These are phyloP conservation scores for Knoxia roxburghii DNA, from an alignment of 257 asterid genomes.

Conservation along the genomic window DNA sequence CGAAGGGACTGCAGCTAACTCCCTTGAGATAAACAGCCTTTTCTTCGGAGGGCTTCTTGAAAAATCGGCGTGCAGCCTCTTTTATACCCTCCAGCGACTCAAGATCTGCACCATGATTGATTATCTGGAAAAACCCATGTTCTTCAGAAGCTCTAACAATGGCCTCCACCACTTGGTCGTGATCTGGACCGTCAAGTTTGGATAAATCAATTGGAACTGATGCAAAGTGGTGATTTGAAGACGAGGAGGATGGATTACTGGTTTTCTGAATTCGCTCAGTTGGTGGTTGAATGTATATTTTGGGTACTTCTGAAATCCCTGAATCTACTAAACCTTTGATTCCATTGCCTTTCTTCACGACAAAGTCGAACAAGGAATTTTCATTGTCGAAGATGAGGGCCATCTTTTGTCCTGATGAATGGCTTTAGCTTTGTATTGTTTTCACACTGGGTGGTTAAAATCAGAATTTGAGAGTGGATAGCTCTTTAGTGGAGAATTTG, in stretches of 20 bases:
- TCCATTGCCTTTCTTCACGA: neutral
- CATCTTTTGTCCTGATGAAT: too few relatives aligned
- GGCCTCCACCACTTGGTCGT: neutral
- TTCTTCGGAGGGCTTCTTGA: conserved; percentile 19
- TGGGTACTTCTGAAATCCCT: conserved; percentile 7
- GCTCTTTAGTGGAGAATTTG: too few relatives aligned
- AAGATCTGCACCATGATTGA: conserved; percentile 22
- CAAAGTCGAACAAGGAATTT: neutral
- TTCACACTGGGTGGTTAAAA: too few relatives aligned
- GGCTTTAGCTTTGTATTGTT: too few relatives aligned
- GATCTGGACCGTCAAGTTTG: neutral
- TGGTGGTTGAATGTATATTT: conserved; percentile 9
- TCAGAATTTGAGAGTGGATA: too few relatives aligned
- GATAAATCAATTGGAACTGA: conserved; percentile 14
- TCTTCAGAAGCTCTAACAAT: neutral
- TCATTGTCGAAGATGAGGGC: neutral
- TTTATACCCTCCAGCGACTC: conserved; percentile 21
- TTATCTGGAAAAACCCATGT: conserved; percentile 2
- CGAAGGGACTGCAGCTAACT: conserved; percentile 24
- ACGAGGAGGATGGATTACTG: neutral
- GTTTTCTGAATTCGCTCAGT: neutral
- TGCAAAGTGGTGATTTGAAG: neutral
- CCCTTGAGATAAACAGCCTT: conserved; percentile 30
- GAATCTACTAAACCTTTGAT: neutral
- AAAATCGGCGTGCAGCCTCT: conserved; percentile 21